A percentile compares a stretch with the other conserved stretches of the same genome.
These are phyloP conservation scores for Pythium folliculosum DNA, from an alignment of 352 stramenopile species.

Conservation along the genomic window DNA sequence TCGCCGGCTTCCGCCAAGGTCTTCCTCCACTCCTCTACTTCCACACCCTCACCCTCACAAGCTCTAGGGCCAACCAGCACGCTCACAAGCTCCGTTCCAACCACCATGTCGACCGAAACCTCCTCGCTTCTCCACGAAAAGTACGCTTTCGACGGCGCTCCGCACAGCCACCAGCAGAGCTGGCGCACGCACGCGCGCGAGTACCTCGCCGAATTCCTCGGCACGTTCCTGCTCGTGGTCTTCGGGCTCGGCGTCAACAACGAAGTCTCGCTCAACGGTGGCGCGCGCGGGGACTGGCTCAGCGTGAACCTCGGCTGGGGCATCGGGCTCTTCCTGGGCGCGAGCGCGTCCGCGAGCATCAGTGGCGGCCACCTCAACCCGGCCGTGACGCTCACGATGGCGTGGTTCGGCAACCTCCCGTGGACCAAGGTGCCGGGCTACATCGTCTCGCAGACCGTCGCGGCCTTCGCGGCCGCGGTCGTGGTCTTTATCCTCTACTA, in stretches of 20 bases:
- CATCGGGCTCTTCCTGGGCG: slow-evolving; percentile 69
- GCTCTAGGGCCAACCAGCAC: not conserved
- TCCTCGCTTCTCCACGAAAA: slow-evolving; percentile 13
- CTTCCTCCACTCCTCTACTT: not conserved
- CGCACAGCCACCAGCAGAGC: not conserved
- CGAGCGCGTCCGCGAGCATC: slow-evolving; percentile 52
- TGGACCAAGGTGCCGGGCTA: slow-evolving; percentile 64
- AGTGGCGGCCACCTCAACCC: slow-evolving; percentile 70
- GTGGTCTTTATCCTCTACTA: slow-evolving; percentile 61
- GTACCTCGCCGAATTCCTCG: slow-evolving; percentile 64
- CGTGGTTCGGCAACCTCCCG: slow-evolving; percentile 46
- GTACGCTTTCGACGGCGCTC: not conserved
- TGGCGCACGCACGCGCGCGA: slow-evolving; percentile 41
- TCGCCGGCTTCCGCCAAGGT: slow-evolving; percentile 3
- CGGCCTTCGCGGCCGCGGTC: slow-evolving; percentile 47
- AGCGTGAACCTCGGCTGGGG: slow-evolving; percentile 75
- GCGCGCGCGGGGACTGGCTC: slow-evolving; percentile 57
- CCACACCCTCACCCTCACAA: not conserved
- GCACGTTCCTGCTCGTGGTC: slow-evolving; percentile 57
- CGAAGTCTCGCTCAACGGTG: slow-evolving; percentile 47
- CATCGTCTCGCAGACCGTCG: slow-evolving; percentile 52
- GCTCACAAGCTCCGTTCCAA: not conserved
- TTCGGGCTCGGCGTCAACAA: slow-evolving; percentile 69
- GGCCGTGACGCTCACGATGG: slow-evolving; percentile 55
- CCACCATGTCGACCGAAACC: slow-evolving; percentile 6